Evolutionary conservation across 1,284 basidiomycete species (phyloP), one percentile per base, ranked within the genome.

Genomic region (Pterula multifida): DNA sequence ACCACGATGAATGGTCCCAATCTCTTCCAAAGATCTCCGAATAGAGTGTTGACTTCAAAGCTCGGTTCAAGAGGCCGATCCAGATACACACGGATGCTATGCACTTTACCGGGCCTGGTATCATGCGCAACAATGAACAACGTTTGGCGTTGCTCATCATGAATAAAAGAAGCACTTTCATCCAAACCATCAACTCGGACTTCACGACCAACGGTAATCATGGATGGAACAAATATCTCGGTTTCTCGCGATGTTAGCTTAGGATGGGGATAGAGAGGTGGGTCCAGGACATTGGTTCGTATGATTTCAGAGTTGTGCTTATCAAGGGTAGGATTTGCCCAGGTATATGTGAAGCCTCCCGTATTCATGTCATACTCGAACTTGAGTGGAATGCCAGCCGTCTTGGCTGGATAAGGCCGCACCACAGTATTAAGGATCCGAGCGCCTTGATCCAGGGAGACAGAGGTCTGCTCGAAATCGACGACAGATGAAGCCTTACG

Each of bases 341-440:
- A 90, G 55, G 76, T 73, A 55, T 74, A 86, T 2, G 64, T 65
- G 57, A 86, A 81, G 12, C 63, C 61, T 1, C 84, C 83, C 0
- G 75, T 78, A 48, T 76, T 81, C 68, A 85, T 73, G 60, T 89
- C 85, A 59, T 88, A 88, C 22, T 76, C 69, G 59, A 85, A 85
- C 22, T 62, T 63, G 13, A 78, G 60, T 0, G 86, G 86, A 12
- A 85, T 72, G 11, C 86, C 87, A 0, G 84, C 82, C 0, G 79
- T 83, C 65, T 89, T 90, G 26, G 85, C 81, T 2, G 86, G 73
- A 60, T 89, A 89, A 13, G 87, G 86, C 3, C 86, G 71, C 19
- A 92, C 88, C 49, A 97, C 66, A 1, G 85, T 76, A 24, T 79
- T 70, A 1, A 97, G 69, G 45, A 92, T 80, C 3, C 94, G 72